These are phyloP conservation scores for Saposhnikovia divaricata DNA, from an alignment of 129 eudicot species.

Conservation along the genomic window DNA sequence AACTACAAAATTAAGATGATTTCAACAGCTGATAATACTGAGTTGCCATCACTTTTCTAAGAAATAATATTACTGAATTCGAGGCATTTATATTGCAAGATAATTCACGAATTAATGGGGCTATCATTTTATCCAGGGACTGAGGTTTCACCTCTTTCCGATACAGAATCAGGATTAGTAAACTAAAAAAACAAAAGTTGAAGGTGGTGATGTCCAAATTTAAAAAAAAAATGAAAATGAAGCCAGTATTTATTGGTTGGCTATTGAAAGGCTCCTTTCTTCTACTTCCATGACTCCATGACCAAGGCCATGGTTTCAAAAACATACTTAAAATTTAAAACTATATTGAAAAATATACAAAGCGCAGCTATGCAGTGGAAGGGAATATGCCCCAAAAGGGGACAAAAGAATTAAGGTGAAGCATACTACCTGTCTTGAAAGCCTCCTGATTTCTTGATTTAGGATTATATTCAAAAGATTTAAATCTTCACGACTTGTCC, in stretches of 20 bases:
- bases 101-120: background rate
- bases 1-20: background rate
- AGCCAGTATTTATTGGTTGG: background rate
- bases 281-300: background rate
- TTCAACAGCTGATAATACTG: background rate
- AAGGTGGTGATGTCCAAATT: background rate
- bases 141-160: background rate
- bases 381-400: background rate
- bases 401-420: background rate
- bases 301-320: background rate
- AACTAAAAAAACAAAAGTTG: background rate
- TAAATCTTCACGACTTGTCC: constrained; percentile 87
- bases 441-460: constrained; percentile 82
- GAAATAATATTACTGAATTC: background rate
- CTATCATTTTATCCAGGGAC: background rate
- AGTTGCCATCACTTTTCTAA: background rate
- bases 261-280: background rate
- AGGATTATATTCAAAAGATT: constrained; percentile 71
- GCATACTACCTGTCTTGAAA: constrained; percentile 70
- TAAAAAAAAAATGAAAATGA: background rate
- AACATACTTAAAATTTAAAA: background rate
- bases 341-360: background rate
- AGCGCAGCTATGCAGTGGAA: no score
- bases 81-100: background rate
- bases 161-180: background rate